Percentiles rank a stretch among this genome's conserved stretches.
Conservation (phyloP, 2,329 filamentous ascomycete genomes). For the Nemania abortiva region DNA sequence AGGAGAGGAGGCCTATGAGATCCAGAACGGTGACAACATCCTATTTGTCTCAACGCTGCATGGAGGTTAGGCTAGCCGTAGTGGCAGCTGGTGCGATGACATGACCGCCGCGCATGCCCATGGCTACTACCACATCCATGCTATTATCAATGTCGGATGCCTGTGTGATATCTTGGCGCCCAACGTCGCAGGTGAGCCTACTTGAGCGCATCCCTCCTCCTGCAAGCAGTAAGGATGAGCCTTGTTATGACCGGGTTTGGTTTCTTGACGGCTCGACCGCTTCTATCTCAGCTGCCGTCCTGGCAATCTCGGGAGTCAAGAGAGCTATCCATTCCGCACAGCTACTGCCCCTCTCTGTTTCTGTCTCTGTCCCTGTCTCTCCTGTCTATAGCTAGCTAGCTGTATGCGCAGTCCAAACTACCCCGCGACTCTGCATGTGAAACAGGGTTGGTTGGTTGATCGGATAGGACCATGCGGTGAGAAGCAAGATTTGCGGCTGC, state of each 20-base stretch:
- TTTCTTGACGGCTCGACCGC: slow-evolving; percentile 3
- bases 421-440: slow-evolving; percentile 41
- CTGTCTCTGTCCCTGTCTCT: neutral
- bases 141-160: slow-evolving; percentile 5
- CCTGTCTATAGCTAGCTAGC: neutral
- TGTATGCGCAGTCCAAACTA: slow-evolving; percentile 14
- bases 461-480: slow-evolving; percentile 36
- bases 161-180: slow-evolving; percentile 28
- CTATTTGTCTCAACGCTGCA: slow-evolving; percentile 97
- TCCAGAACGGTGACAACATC: slow-evolving; percentile 86
- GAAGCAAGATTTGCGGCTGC: slow-evolving; percentile 34
- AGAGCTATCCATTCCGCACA: slow-evolving; percentile 21
- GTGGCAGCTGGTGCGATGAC: slow-evolving; percentile 23
- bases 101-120: neutral
- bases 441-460: slow-evolving; percentile 36
- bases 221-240: slow-evolving; percentile 26
- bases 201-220: slow-evolving; percentile 12
- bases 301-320: slow-evolving; percentile 12
- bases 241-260: slow-evolving; percentile 32
- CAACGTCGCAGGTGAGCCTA: slow-evolving; percentile 26
- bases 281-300: neutral
- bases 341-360: slow-evolving; percentile 16
- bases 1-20: slow-evolving; percentile 89
- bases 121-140: slow-evolving; percentile 10
- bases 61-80: slow-evolving; percentile 73